A percentile compares a stretch with the other conserved stretches of the same genome.
Conservation (phyloP, 2,329 filamentous ascomycete genomes). For the Ophiosphaerella herpotricha region DNA sequence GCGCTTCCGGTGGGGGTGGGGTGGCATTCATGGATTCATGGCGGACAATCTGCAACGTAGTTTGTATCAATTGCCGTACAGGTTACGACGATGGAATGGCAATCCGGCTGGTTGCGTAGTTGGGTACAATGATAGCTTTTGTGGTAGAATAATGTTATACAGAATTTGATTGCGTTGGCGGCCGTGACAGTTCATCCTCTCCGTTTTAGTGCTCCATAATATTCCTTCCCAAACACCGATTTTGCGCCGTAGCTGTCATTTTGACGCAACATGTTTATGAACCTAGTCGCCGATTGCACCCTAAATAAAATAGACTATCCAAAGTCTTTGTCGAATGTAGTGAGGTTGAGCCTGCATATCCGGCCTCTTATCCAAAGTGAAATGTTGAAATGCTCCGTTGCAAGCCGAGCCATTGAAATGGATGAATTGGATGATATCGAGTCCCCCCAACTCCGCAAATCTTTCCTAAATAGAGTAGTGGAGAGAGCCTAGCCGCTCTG, state of each 20-base stretch:
- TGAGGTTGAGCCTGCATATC: neutral
- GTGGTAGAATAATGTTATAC: slow-evolving; percentile 19
- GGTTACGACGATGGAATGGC: neutral
- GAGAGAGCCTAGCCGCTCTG: slow-evolving; percentile 28
- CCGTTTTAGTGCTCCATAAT: slow-evolving; percentile 10
- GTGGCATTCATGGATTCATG: neutral
- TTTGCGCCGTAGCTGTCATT: slow-evolving; percentile 15
- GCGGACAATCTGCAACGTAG: slow-evolving; percentile 3
- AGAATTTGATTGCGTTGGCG: slow-evolving; percentile 13
- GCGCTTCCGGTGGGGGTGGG: neutral
- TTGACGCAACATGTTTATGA: no score
- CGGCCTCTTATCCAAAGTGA: slow-evolving; percentile 2
- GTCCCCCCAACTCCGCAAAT: neutral
- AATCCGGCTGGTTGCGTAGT: slow-evolving; percentile 1
- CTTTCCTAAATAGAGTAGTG: neutral
- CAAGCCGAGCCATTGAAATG: neutral
- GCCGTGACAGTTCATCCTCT: slow-evolving; percentile 18
- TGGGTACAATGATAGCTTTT: slow-evolving; percentile 5
- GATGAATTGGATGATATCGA: neutral
- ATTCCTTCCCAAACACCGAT: slow-evolving; percentile 1
- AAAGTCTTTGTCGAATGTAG: slow-evolving; percentile 16
- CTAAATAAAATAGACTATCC: slow-evolving; percentile 9
- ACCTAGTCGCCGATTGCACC: neutral
- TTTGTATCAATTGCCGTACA: slow-evolving; percentile 7
- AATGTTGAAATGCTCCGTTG: neutral